Percentiles rank a stretch among this genome's conserved stretches.
These are phyloP conservation scores for Colletotrichum camelliae DNA, from an alignment of 2,329 filamentous ascomycete species.

Conservation along the genomic window DNA sequence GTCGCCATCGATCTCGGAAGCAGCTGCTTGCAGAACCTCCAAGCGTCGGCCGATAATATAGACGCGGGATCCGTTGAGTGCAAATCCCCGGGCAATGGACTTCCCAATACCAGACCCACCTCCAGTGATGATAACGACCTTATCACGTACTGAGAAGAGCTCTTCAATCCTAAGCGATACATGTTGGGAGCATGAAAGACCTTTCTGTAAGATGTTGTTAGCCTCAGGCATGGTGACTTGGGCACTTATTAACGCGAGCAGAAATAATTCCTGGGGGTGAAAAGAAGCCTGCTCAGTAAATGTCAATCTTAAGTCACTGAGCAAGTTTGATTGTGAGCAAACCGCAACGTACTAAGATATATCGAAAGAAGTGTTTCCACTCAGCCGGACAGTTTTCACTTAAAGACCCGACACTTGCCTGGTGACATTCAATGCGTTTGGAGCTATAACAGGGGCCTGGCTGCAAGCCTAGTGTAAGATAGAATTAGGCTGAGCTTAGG, in stretches of 20 bases:
- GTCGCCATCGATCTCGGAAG: slow-evolving; percentile 25
- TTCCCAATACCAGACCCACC: slow-evolving; percentile 51
- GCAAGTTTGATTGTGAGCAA: no score
- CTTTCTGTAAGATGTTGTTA: not conserved
- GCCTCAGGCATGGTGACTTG: not conserved
- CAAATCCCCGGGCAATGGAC: slow-evolving; percentile 47
- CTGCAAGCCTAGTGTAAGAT: no score
- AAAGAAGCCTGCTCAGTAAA: no score
- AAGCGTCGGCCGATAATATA: slow-evolving; percentile 48
- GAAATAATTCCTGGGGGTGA: not conserved
- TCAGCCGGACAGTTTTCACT: no score
- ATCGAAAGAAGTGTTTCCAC: no score
- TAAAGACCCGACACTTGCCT: no score
- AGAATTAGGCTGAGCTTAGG: no score
- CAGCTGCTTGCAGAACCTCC: slow-evolving; percentile 44
- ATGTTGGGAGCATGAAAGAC: slow-evolving; percentile 19
- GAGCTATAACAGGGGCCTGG: no score
- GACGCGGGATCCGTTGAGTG: slow-evolving; percentile 49
- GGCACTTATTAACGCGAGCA: not conserved
- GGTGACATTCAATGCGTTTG: no score
- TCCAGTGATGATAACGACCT: slow-evolving; percentile 47
- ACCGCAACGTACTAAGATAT: no score
- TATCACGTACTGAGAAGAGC: slow-evolving; percentile 41
- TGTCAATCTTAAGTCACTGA: no score
- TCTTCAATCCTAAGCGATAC: slow-evolving; percentile 28